Evolutionary conservation across 108 stramenopile genomes (phyloP), one percentile per base, ranked within the genome.

Genomic region (Pseudonitzschia delicatissima): DNA sequence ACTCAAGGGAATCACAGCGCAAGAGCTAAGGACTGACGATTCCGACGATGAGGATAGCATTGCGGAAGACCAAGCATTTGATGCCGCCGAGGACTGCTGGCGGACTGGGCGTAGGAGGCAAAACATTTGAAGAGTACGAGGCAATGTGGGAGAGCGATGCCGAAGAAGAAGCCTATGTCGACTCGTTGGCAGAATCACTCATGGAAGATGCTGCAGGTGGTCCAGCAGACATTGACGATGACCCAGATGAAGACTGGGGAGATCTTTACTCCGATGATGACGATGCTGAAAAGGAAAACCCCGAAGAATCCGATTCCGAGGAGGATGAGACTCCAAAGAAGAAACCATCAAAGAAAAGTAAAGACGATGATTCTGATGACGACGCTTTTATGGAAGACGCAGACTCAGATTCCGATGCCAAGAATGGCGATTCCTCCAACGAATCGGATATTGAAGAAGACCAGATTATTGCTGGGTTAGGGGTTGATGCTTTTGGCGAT

Each of bases 141-240:
- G 69, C 73, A 11, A 79, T 53, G 26, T 84, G 82, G 64, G 90
- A 89, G 25, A 77, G 78, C 2, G 92, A 94, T 69, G 70, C 78
- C 5, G 88, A 90, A 67, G 90, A 93, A 72, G 96, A 96, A 65
- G 84, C 76, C 13, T 99, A 93, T 69, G 97, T 95, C 29, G 84
- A 94, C 42, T 61, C 79, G 31, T 83, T 98, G 28, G 98, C 97
- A 9, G 77, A 87, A 68, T 85, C 87, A 45, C 66, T 99, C 13
- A 90, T 98, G 91, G 80, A 84, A 60, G 79, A 81, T 28, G 36
- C 78, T 9, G 67, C 69, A 12, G 68, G 57, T 58, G 93, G 82
- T 23, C 82, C 76, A 28, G 90, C 69, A 4, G 88, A 92, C 57
- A 72, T 81, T 42, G 96, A 96, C 39, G 95, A 95, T 48, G 96